Percentiles rank a stretch among this genome's conserved stretches.
phyloP scores from a whole-genome alignment of 805 yeast species.

The Yamadazyma kitorensis region DNA sequence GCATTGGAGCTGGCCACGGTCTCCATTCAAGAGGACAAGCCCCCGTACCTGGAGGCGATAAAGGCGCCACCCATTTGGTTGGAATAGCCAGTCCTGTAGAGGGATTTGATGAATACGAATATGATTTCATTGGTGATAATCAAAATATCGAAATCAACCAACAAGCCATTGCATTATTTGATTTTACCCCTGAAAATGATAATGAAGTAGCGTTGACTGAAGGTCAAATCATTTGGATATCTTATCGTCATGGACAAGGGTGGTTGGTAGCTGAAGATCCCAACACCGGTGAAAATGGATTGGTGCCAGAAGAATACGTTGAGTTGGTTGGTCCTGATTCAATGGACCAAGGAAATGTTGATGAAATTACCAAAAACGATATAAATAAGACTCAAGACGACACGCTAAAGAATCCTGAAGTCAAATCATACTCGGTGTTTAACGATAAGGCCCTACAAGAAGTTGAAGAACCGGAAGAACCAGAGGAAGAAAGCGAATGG shows the following conservation, averaged over 20 bases:
- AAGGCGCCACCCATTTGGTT: too few relatives aligned
- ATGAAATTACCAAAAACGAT: too few relatives aligned
- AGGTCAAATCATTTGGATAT: constrained; percentile 82
- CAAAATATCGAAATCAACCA: constrained; percentile 33
- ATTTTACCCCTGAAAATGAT: constrained; percentile 90
- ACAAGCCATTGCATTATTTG: constrained; percentile 83
- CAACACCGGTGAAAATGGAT: constrained; percentile 74
- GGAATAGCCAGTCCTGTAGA: constrained; percentile 21
- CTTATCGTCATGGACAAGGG: constrained; percentile 95
- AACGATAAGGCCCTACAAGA: too few relatives aligned
- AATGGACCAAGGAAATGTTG: background rate
- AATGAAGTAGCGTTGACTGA: constrained; percentile 78
- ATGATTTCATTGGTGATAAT: constrained; percentile 8
- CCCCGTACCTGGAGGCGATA: too few relatives aligned
- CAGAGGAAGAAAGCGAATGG: constrained; percentile 17
- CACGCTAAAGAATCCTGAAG: too few relatives aligned
- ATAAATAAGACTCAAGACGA: too few relatives aligned
- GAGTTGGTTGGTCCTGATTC: constrained; percentile 38
- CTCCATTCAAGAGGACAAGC: too few relatives aligned
- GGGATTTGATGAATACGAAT: constrained; percentile 6
- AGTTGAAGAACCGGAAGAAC: background rate
- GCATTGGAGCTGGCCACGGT: too few relatives aligned
- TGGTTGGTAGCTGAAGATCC: constrained; percentile 95
- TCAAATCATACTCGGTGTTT: too few relatives aligned
- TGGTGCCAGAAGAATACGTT: constrained; percentile 94